Percentiles rank a stretch among this genome's conserved stretches.
phyloP scores from a whole-genome alignment of 306 rosid genomes.

The Mimosa bimucronata region DNA sequence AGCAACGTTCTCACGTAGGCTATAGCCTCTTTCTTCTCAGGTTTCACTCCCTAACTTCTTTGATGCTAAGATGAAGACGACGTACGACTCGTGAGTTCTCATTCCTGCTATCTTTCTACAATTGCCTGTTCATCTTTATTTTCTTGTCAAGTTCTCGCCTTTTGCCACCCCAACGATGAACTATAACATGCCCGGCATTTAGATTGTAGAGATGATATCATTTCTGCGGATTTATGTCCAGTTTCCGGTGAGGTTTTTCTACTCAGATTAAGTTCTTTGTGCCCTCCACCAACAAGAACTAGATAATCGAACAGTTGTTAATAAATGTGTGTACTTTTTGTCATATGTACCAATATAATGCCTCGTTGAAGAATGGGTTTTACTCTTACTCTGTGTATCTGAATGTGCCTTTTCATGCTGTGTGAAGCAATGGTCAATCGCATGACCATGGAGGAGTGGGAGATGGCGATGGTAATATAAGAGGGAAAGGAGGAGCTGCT shows the following conservation, averaged over 20 bases:
- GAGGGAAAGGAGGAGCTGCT: slow-evolving; percentile 26
- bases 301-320: background rate
- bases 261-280: slow-evolving; percentile 10
- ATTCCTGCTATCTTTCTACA: background rate
- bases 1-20: background rate
- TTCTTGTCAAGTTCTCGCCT: background rate
- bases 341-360: background rate
- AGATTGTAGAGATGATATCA: background rate
- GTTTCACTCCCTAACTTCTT: too few relatives aligned
- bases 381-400: background rate
- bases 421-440: slow-evolving; percentile 64
- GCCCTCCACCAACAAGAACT: too few relatives aligned
- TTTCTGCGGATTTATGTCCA: slow-evolving; percentile 5
- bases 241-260: background rate
- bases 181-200: slow-evolving; percentile 20
- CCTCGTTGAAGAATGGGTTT: background rate
- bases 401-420: slow-evolving; percentile 12
- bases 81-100: background rate
- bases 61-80: slow-evolving; percentile 44
- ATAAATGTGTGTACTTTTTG: background rate
- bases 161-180: slow-evolving; percentile 11
- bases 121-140: slow-evolving; percentile 12
- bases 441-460: slow-evolving; percentile 31
- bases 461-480: too few relatives aligned
- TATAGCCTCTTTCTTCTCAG: too few relatives aligned